These are phyloP conservation scores for Corylus americana DNA, from an alignment of 306 rosid species.

Conservation along the genomic window DNA sequence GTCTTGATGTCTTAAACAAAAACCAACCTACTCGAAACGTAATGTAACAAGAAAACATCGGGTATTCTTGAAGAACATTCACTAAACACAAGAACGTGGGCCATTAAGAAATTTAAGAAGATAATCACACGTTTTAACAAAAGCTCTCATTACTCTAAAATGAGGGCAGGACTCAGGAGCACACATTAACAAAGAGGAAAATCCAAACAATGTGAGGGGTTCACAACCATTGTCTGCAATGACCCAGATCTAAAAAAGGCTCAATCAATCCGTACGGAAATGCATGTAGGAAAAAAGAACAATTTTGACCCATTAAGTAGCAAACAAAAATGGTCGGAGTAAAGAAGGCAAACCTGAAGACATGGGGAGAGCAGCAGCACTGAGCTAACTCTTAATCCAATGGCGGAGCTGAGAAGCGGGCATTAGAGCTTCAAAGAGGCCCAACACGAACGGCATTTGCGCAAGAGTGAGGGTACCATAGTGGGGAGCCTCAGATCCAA, in stretches of 20 bases:
- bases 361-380: not conserved
- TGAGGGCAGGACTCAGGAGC: too few relatives aligned
- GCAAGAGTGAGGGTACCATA: too few relatives aligned
- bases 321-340: not conserved
- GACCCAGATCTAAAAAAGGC: slow-evolving; percentile 58
- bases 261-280: not conserved
- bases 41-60: slow-evolving; percentile 17
- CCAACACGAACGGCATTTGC: slow-evolving; percentile 18
- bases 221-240: slow-evolving; percentile 18
- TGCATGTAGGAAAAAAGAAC: not conserved
- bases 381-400: not conserved
- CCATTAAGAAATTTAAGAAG: not conserved
- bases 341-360: slow-evolving; percentile 1
- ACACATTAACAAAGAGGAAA: not conserved
- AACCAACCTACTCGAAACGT: slow-evolving; percentile 24
- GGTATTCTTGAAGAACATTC: slow-evolving; percentile 32
- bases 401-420: slow-evolving; percentile 27
- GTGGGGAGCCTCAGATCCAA: too few relatives aligned
- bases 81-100: slow-evolving; percentile 35
- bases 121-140: not conserved
- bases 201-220: not conserved
- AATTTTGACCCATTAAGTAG: not conserved
- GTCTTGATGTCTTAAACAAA: slow-evolving; percentile 37
- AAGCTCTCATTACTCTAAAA: not conserved
- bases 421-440: slow-evolving; percentile 33